Percentiles rank a stretch among this genome's conserved stretches.
Conservation (phyloP, 345 rosid species). For the Turnera subulata region DNA sequence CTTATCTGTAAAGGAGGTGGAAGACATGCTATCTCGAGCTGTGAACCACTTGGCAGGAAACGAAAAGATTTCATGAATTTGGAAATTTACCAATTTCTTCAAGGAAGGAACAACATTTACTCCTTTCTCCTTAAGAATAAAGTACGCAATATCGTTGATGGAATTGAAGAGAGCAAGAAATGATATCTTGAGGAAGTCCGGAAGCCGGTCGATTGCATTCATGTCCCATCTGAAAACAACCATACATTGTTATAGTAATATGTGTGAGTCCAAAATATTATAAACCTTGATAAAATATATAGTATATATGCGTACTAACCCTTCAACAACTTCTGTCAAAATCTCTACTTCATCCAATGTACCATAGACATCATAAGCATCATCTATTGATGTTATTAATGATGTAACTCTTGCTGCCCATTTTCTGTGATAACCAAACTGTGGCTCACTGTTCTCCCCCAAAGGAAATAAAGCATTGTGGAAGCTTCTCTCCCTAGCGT, state of each 20-base stretch:
- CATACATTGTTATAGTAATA: no score
- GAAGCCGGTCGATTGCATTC: background rate
- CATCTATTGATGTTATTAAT: conserved; percentile 7
- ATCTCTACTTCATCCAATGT: no score
- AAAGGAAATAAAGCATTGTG: conserved; percentile 7
- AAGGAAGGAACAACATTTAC: background rate
- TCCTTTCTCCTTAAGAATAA: background rate
- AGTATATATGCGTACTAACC: background rate
- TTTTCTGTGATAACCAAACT: conserved; percentile 7
- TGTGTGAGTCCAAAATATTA: no score
- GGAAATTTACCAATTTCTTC: conserved; percentile 1
- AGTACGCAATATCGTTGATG: no score
- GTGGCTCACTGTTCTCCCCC: background rate
- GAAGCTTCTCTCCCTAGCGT: conserved; percentile 9
- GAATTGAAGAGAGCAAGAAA: no score
- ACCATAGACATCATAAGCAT: conserved; percentile 17
- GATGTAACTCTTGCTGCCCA: background rate
- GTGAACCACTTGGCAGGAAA: no score
- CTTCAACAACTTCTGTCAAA: conserved; percentile 11
- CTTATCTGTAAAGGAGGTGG: no score
- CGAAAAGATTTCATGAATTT: no score
- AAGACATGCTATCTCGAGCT: no score
- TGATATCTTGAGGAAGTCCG: background rate
- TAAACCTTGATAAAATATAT: no score
- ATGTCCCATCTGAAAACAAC: background rate